Evolutionary conservation across 495 filamentous ascomycete genomes (phyloP).

Genomic region (Hypoxylon rickii): DNA sequence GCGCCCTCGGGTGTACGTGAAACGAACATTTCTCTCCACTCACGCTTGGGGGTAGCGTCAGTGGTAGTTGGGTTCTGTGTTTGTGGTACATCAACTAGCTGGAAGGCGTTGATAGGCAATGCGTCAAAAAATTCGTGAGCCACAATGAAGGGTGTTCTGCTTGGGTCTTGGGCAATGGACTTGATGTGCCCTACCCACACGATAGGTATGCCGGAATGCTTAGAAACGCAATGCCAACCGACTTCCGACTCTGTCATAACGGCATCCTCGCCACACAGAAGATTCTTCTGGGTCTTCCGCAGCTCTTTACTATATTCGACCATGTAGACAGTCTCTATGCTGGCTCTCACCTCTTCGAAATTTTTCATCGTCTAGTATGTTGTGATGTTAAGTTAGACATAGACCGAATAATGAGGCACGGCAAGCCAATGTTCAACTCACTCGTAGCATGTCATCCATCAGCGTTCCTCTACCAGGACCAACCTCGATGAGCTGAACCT

Average conservation of each 20-base stretch:
- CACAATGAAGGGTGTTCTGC: conserved; percentile 85
- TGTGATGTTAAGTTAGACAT: conserved; percentile 4
- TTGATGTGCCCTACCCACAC: conserved; percentile 92
- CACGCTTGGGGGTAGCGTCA: conserved; percentile 52
- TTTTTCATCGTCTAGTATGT: conserved; percentile 71
- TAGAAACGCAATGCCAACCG: conserved; percentile 76
- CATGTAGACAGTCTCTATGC: conserved; percentile 83
- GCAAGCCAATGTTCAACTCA: conserved; percentile 50
- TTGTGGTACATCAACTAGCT: conserved; percentile 62
- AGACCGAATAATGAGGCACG: background rate
- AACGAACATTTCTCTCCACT: conserved; percentile 90
- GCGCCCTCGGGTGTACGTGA: conserved; percentile 62
- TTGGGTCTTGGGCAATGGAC: conserved; percentile 63
- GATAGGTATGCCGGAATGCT: conserved; percentile 70
- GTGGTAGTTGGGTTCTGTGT: conserved; percentile 48
- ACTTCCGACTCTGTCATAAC: conserved; percentile 70
- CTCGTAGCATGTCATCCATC: conserved; percentile 95
- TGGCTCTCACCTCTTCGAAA: conserved; percentile 76
- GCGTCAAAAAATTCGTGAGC: conserved; percentile 99
- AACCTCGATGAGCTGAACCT: conserved; percentile 87
- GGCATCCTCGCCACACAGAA: conserved; percentile 79
- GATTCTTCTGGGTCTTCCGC: conserved; percentile 72
- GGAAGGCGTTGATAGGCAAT: conserved; percentile 95
- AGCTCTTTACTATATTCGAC: conserved; percentile 85
- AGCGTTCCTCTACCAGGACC: conserved; percentile 93